A percentile compares a stretch with the other conserved stretches of the same genome.
Evolutionary conservation across 257 asterid species (phyloP).

Genomic region (Buddleja alternifolia): DNA sequence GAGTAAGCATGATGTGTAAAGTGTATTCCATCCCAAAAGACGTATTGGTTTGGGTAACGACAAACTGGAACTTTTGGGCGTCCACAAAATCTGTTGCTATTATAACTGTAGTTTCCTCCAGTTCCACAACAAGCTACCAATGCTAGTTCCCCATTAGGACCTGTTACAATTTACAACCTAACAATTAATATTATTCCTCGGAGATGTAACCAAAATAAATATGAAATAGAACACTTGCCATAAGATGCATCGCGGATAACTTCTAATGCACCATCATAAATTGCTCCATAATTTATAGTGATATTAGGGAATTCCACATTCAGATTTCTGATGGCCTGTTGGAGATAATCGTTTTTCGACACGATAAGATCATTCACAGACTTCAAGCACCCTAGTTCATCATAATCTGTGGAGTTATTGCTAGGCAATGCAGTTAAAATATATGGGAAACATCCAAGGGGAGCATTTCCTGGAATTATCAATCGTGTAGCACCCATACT

Average conservation of each 20-base stretch:
- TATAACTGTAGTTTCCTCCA: conserved; percentile 3
- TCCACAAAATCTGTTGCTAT: conserved; percentile 25
- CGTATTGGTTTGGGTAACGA: conserved; percentile 6
- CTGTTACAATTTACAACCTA: not conserved
- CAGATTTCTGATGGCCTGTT: not conserved
- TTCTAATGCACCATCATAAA: not conserved
- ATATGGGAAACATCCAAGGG: conserved; percentile 20
- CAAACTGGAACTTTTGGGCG: conserved; percentile 16
- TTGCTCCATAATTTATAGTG: not conserved
- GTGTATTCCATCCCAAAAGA: conserved; percentile 38
- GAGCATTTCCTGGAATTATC: not conserved
- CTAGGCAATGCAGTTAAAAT: not conserved
- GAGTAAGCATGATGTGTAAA: conserved; percentile 27
- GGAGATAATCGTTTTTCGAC: not conserved
- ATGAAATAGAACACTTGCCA: not conserved
- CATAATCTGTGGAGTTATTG: conserved; percentile 6
- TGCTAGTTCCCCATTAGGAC: not conserved
- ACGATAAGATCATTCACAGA: not conserved
- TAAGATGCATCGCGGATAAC: not conserved
- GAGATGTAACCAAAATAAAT: not conserved
- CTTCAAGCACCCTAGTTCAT: conserved; percentile 8
- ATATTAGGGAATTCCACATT: not conserved
- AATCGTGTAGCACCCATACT: conserved; percentile 6
- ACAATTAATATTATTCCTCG: not conserved
- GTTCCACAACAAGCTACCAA: conserved; percentile 16